Conservation (phyloP, 2,329 filamentous ascomycete genomes). For the Dendrostoma leiphaemia region DNA sequence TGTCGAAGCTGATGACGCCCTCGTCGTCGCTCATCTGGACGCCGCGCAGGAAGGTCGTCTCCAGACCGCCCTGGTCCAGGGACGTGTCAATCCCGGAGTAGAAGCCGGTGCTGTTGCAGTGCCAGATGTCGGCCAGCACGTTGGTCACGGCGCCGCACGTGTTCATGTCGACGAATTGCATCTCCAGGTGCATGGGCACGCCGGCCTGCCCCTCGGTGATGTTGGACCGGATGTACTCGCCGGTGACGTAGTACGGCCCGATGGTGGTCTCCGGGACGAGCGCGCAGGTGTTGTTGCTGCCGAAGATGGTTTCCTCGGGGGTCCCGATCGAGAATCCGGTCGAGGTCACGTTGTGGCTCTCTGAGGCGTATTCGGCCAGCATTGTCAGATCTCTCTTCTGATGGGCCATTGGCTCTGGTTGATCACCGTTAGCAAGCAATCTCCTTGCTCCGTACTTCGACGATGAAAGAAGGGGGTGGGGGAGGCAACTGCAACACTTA, state of each 20-base stretch:
- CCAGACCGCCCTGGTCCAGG: conserved; percentile 30
- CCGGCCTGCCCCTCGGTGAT: conserved; percentile 37
- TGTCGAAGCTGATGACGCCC: conserved; percentile 48
- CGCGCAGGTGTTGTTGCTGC: conserved; percentile 10
- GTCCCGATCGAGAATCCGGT: conserved; percentile 1
- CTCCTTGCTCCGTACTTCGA: too few relatives aligned
- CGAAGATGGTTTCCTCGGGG: not conserved
- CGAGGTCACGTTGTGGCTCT: not conserved
- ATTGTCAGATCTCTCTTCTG: conserved; percentile 6
- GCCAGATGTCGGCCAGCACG: conserved; percentile 43
- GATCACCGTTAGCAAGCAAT: not conserved
- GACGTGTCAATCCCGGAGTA: conserved; percentile 35
- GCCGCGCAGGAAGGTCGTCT: conserved; percentile 46
- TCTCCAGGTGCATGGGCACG: conserved; percentile 40
- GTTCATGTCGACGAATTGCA: conserved; percentile 44
- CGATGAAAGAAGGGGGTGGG: too few relatives aligned
- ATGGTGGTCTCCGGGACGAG: conserved; percentile 36
- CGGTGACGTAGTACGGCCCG: conserved; percentile 43
- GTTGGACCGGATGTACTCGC: conserved; percentile 39
- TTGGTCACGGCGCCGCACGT: conserved; percentile 39
- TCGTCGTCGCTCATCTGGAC: conserved; percentile 44
- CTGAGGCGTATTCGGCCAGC: not conserved
- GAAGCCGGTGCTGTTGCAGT: conserved; percentile 43
- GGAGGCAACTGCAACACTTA: not conserved
- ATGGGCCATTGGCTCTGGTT: conserved; percentile 1